Conservation (phyloP, 352 stramenopile species). For the Phytopythium helicoides region DNA sequence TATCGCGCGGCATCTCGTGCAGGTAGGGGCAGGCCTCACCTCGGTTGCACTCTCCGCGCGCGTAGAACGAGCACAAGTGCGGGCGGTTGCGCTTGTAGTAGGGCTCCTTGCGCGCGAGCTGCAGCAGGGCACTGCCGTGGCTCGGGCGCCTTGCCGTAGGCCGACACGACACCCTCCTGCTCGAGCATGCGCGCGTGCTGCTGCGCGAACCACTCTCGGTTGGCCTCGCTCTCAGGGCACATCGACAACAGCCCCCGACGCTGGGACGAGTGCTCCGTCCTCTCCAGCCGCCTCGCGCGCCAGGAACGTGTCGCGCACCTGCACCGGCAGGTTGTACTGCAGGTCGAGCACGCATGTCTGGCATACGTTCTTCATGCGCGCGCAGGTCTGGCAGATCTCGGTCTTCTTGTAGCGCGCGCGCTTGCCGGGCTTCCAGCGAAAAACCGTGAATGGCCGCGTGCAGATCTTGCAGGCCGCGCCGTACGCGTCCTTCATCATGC, state of each 20-base stretch:
- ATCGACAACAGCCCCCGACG: constrained; percentile 50
- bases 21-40: constrained; percentile 92
- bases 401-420: constrained; percentile 98
- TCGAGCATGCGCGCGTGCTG: constrained; percentile 91
- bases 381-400: constrained; percentile 97
- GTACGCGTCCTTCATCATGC: constrained; percentile 97
- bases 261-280: constrained; percentile 18
- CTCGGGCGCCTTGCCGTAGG: constrained; percentile 79
- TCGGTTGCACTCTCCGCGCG: constrained; percentile 92
- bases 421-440: constrained; percentile 97
- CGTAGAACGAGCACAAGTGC: constrained; percentile 95
- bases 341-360: constrained; percentile 99
- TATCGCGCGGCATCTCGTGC: constrained; percentile 93
- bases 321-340: constrained; percentile 96
- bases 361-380: constrained; percentile 99
- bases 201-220: constrained; percentile 94
- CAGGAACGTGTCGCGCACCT: constrained; percentile 92
- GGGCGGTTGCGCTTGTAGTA: constrained; percentile 92
- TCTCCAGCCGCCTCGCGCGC: constrained; percentile 34
- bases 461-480: constrained; percentile 99
- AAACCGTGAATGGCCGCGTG: constrained; percentile 96
- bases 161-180: constrained; percentile 83
- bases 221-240: constrained; percentile 93
- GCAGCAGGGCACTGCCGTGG: constrained; percentile 77
- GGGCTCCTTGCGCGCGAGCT: constrained; percentile 80